These are phyloP conservation scores for Conticribra weissflogii DNA, from an alignment of 108 stramenopile genomes.

Conservation along the genomic window DNA sequence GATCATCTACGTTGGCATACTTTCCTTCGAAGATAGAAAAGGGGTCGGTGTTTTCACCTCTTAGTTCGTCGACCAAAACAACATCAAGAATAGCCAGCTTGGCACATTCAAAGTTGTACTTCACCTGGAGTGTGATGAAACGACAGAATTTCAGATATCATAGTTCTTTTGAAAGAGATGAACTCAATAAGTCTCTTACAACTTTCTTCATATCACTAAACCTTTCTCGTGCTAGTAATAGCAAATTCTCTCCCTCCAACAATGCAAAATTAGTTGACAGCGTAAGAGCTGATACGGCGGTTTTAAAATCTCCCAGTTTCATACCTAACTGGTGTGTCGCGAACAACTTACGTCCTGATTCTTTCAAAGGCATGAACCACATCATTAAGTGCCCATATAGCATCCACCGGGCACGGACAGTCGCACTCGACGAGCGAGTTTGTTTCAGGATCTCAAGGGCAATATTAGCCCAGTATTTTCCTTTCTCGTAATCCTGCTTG, in stretches of 20 bases:
- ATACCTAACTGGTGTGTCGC: background rate
- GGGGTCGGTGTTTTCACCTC: constrained; percentile 1
- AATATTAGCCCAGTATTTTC: background rate
- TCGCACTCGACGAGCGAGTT: too few relatives aligned
- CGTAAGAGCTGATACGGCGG: constrained; percentile 7
- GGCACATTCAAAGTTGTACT: background rate
- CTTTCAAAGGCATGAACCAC: background rate
- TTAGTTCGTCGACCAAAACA: background rate
- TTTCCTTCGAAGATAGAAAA: constrained; percentile 1
- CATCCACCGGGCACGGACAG: background rate
- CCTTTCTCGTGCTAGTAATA: background rate
- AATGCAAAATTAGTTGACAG: background rate
- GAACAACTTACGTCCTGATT: background rate
- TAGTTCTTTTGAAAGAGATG: background rate
- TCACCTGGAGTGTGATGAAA: background rate
- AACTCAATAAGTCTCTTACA: background rate
- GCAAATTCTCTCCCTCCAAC: constrained; percentile 18
- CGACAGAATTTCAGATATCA: too few relatives aligned
- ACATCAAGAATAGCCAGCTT: background rate
- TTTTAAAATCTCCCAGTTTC: constrained; percentile 15
- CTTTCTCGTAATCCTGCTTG: too few relatives aligned
- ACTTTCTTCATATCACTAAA: background rate
- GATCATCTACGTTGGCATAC: too few relatives aligned
- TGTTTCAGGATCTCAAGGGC: background rate
- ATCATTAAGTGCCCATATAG: background rate